phyloP scores from a whole-genome alignment of 768 basidiomycete species.

The Clitopilus hobsonii region DNA sequence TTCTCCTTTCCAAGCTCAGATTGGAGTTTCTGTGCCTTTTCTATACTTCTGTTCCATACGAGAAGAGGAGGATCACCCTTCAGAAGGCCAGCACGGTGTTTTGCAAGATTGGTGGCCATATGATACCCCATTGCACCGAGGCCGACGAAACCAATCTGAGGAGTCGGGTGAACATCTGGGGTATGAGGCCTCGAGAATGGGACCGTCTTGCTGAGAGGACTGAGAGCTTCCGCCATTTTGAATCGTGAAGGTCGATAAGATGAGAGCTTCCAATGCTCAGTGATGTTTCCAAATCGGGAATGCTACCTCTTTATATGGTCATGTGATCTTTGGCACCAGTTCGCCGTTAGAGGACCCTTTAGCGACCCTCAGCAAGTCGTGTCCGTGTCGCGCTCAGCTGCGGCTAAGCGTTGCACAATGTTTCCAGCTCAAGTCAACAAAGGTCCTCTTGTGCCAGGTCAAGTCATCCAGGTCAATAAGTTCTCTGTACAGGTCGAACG shows the following conservation, averaged over 20 bases:
- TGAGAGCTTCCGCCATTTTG: not conserved
- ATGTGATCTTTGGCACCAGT: not conserved
- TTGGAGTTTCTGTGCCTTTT: slow-evolving; percentile 54
- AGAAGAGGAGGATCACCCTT: slow-evolving; percentile 46
- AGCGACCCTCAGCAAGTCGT: not conserved
- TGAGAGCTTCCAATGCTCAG: not conserved
- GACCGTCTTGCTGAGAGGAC: slow-evolving; percentile 8
- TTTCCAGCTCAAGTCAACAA: slow-evolving; percentile 32
- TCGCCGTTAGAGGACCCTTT: not conserved
- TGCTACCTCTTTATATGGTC: not conserved
- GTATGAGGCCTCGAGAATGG: slow-evolving; percentile 58
- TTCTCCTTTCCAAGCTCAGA: slow-evolving; percentile 51
- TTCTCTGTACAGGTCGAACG: slow-evolving; percentile 88
- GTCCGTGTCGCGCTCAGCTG: not conserved
- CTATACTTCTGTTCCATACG: slow-evolving; percentile 70
- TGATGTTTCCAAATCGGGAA: not conserved
- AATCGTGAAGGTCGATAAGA: not conserved
- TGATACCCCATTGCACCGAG: slow-evolving; percentile 67
- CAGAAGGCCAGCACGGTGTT: slow-evolving; percentile 32
- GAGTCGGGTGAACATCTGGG: slow-evolving; percentile 29
- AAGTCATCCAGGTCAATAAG: slow-evolving; percentile 86
- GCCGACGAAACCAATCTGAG: slow-evolving; percentile 40
- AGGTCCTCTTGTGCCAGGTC: slow-evolving; percentile 75
- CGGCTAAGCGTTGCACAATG: not conserved
- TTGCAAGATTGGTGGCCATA: slow-evolving; percentile 81